These are phyloP conservation scores for Astrothelium macrocarpum DNA, from an alignment of 495 filamentous ascomycete genomes.

Conservation along the genomic window DNA sequence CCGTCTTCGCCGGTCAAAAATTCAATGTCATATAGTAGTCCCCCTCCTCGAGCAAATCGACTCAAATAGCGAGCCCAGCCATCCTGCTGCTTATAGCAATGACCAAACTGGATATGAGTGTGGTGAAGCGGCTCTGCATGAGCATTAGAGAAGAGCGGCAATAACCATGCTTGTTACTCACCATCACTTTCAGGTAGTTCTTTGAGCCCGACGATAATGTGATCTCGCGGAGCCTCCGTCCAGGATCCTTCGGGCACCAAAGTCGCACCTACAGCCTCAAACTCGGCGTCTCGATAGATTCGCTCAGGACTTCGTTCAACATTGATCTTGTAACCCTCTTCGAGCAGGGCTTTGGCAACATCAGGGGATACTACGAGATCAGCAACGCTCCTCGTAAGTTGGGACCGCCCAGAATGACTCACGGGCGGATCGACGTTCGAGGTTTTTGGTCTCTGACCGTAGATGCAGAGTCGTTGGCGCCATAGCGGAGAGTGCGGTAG, in stretches of 20 bases:
- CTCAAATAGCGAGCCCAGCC: conserved; percentile 76
- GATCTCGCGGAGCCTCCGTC: conserved; percentile 68
- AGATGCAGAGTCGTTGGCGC: conserved; percentile 29
- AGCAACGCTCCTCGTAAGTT: neutral
- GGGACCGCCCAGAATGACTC: neutral
- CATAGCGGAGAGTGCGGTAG: conserved; percentile 17
- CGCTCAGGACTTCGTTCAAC: conserved; percentile 72
- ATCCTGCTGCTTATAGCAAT: conserved; percentile 71
- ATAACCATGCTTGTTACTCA: neutral
- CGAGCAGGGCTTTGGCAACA: conserved; percentile 66
- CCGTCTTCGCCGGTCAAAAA: conserved; percentile 61
- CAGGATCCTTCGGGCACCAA: conserved; percentile 80
- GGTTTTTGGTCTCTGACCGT: conserved; percentile 31
- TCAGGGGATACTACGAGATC: conserved; percentile 46
- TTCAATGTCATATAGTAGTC: conserved; percentile 80
- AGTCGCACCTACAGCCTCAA: conserved; percentile 52
- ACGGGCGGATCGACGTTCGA: conserved; percentile 27
- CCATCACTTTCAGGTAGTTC: conserved; percentile 79
- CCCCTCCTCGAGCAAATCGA: conserved; percentile 72
- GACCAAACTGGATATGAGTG: conserved; percentile 13
- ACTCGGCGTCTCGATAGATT: conserved; percentile 75
- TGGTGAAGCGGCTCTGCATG: conserved; percentile 7
- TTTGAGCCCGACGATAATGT: conserved; percentile 80
- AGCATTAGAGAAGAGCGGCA: neutral
- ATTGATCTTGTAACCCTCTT: conserved; percentile 69